phyloP scores from a whole-genome alignment of 768 basidiomycete genomes.

The Hysterangium stoloniferum region DNA sequence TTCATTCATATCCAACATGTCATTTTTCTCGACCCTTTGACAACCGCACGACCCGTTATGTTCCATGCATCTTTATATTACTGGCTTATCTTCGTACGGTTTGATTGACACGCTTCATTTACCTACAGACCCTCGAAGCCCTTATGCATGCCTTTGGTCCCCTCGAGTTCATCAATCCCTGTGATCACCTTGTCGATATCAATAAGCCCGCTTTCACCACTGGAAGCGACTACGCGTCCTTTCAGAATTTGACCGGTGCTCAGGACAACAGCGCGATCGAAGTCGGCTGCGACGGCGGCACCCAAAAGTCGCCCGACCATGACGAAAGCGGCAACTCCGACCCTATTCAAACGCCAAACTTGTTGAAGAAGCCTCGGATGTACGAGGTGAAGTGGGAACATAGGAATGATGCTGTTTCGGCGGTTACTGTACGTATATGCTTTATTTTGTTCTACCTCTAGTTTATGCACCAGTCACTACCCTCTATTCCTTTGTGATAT shows the following conservation, averaged over 20 bases:
- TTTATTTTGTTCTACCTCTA: neutral
- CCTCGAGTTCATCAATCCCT: constrained; percentile 47
- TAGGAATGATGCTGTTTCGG: constrained; percentile 66
- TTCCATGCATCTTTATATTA: no score
- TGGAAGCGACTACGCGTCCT: neutral
- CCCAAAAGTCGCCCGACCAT: no score
- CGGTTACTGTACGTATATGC: constrained; percentile 51
- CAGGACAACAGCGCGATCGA: neutral
- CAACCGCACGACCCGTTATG: no score
- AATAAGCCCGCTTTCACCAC: no score
- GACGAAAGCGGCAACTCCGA: constrained; percentile 27
- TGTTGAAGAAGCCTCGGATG: constrained; percentile 22
- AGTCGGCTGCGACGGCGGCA: constrained; percentile 34
- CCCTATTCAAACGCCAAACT: neutral
- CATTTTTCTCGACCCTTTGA: no score
- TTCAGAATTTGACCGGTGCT: no score
- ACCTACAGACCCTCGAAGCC: constrained; percentile 25
- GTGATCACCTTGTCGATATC: constrained; percentile 5
- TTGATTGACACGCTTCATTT: neutral
- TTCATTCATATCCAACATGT: neutral
- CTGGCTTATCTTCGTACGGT: neutral
- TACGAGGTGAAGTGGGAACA: constrained; percentile 80
- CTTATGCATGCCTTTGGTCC: constrained; percentile 56
- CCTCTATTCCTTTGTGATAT: neutral
- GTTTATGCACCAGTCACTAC: neutral